A percentile compares a stretch with the other conserved stretches of the same genome.
These are phyloP conservation scores for Phytophthora lateralis DNA, from an alignment of 352 stramenopile species.

Conservation along the genomic window DNA sequence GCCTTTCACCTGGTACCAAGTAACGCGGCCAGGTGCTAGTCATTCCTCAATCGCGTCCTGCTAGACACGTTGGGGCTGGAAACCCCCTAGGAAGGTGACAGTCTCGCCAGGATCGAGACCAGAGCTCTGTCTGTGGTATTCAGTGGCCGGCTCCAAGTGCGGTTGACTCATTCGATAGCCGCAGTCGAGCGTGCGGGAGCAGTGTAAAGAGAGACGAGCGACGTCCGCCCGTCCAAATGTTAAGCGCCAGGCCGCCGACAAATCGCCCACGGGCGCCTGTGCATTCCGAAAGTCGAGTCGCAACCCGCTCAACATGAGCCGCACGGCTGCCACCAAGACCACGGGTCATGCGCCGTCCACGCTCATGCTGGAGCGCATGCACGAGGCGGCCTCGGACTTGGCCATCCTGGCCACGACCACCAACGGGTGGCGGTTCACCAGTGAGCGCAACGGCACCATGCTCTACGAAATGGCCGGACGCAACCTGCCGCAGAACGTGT, in stretches of 20 bases:
- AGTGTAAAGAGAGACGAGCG: conserved; percentile 29
- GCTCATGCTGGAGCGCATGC: conserved; percentile 69
- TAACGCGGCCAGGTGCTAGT: conserved; percentile 14
- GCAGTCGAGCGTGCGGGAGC: conserved; percentile 9
- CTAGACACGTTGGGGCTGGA: not conserved
- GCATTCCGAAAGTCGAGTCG: conserved; percentile 50
- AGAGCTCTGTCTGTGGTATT: conserved; percentile 9
- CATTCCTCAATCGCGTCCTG: conserved; percentile 19
- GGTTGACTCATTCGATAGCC: conserved; percentile 22
- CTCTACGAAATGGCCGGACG: conserved; percentile 67
- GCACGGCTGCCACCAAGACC: conserved; percentile 49
- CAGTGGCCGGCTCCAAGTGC: not conserved
- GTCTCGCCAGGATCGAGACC: conserved; percentile 11
- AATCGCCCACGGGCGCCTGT: conserved; percentile 6
- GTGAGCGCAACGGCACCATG: conserved; percentile 57
- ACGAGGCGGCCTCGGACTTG: conserved; percentile 60
- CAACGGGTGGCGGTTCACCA: conserved; percentile 55
- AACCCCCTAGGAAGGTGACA: not conserved
- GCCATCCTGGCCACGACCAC: conserved; percentile 49
- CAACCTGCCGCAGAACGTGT: conserved; percentile 46
- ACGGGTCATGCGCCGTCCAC: conserved; percentile 59
- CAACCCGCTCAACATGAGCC: conserved; percentile 56
- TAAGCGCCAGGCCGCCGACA: conserved; percentile 28
- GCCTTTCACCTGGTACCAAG: not conserved
- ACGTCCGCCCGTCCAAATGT: conserved; percentile 38